Base-by-base conservation (phyloP, 352 stramenopile genomes). In the Pilasporangium apinafurcum region DNA sequence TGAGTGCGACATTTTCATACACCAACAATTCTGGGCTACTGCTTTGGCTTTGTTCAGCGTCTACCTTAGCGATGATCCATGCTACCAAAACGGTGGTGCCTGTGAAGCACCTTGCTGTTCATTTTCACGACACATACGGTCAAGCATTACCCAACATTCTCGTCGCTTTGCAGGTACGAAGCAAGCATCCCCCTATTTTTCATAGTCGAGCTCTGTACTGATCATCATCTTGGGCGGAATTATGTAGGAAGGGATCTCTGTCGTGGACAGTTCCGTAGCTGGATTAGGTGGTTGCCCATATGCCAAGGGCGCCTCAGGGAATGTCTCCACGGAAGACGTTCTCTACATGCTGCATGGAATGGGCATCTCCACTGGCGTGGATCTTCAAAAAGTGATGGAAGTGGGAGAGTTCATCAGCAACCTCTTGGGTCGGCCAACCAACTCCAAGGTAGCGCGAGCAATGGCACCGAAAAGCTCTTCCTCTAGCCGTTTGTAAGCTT, bases 81-180 rank as follows among this genome's bases (percentile, higher is more conserved):
- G 83, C 66, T 2, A 73, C 67, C 4, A 90, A 89, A 62, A 46
- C 82, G 39, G 68, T 87, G 14, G 67, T 97, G 24, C 85, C 91
- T 1, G 62, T 89, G 8, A 59, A 96, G 13, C 69, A 86, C 34
- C 59, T 98, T 12, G 95, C 95, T 1, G 92, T 97, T 39, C 95
- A 99, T 59, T 98, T 98, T 59, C 95, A 99, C 68, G 87, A 99
- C 60, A 99, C 95, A 5, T 98, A 98, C 56, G 95, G 95, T 27
- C 92, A 98, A 71, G 95, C 92, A 7, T 67, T 98, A 30, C 84
- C 92, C 30, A 99, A 99, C 51, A 96, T 98, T 48, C 65, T 98
- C 7, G 65, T 94, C 22, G 83, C 83, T 14, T 53, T 94, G 24
- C 82, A 95, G 71, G 80, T 92, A 55, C 37, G 44, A 8, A 28